Percentiles rank a stretch among this genome's conserved stretches.
These are phyloP conservation scores for Lathyrus tuberosus DNA, from an alignment of 306 rosid genomes.

Conservation along the genomic window DNA sequence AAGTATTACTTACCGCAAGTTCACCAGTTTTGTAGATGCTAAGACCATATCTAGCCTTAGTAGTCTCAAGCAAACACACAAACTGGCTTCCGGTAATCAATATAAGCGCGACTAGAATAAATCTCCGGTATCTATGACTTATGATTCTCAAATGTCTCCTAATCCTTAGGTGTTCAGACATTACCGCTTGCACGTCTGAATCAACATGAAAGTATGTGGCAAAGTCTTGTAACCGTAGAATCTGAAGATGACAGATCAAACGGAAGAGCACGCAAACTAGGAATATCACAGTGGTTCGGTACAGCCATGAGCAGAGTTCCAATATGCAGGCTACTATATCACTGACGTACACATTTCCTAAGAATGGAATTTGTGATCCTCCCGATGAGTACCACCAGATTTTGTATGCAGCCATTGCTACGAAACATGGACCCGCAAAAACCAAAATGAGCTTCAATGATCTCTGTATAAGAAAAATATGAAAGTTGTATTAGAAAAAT, in stretches of 20 bases:
- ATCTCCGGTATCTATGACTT: constrained; percentile 81
- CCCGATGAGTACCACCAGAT: constrained; percentile 98
- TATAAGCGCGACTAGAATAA: constrained; percentile 56
- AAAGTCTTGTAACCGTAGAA: constrained; percentile 79
- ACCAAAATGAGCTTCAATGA: constrained; percentile 56
- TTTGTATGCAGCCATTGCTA: constrained; percentile 79
- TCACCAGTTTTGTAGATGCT: constrained; percentile 65
- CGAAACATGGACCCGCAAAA: constrained; percentile 71
- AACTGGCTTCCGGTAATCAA: constrained; percentile 78
- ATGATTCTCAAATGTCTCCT: constrained; percentile 79
- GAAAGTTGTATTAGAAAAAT: too few relatives aligned
- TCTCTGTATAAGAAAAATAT: constrained; percentile 47
- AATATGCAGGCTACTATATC: constrained; percentile 68
- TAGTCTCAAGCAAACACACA: constrained; percentile 62
- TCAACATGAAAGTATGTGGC: constrained; percentile 73
- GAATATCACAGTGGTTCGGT: constrained; percentile 72
- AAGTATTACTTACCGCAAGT: constrained; percentile 60
- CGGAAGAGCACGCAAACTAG: constrained; percentile 87
- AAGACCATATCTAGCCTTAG: constrained; percentile 40
- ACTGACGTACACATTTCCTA: constrained; percentile 69
- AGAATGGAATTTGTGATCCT: constrained; percentile 70
- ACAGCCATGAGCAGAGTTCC: constrained; percentile 85
- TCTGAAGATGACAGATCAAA: constrained; percentile 81
- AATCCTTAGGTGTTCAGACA: constrained; percentile 81
- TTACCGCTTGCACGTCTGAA: constrained; percentile 71